A percentile compares a stretch with the other conserved stretches of the same genome.
Evolutionary conservation across 345 rosid genomes (phyloP).

Genomic region (Arabis alpina): DNA sequence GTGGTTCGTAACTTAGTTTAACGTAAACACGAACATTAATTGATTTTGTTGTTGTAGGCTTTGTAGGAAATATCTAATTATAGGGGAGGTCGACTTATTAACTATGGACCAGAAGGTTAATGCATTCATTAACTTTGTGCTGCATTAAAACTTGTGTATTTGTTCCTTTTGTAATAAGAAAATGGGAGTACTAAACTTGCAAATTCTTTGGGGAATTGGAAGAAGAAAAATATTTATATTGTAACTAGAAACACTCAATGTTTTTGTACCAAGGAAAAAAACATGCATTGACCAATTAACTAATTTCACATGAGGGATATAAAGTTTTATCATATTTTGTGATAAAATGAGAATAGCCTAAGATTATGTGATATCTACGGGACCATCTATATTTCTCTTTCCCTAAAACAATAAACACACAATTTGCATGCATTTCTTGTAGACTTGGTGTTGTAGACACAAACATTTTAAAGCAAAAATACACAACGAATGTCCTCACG

Average conservation of each 20-base stretch:
- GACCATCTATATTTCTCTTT: conserved; percentile 1
- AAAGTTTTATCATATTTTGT: neutral
- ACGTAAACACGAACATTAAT: conserved; percentile 25
- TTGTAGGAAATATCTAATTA: conserved; percentile 17
- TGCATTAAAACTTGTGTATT: neutral
- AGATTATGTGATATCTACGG: conserved; percentile 22
- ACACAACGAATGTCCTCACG: conserved; percentile 27
- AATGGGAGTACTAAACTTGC: neutral
- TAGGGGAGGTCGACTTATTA: neutral
- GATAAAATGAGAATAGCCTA: neutral
- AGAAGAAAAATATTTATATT: too few relatives aligned
- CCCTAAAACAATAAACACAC: conserved; percentile 21
- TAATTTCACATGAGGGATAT: conserved; percentile 8
- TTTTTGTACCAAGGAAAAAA: neutral
- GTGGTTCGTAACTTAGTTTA: conserved; percentile 14
- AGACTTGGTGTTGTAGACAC: too few relatives aligned
- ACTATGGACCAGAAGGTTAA: neutral
- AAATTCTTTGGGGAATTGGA: too few relatives aligned
- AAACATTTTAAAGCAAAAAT: neutral
- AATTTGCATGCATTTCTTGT: conserved; percentile 34
- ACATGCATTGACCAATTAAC: conserved; percentile 8
- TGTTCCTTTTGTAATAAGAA: neutral
- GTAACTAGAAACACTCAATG: too few relatives aligned
- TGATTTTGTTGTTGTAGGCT: conserved; percentile 16
- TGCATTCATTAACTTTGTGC: neutral